These are phyloP conservation scores for Hypoxylon cercidicola DNA, from an alignment of 495 filamentous ascomycete genomes.

Conservation along the genomic window DNA sequence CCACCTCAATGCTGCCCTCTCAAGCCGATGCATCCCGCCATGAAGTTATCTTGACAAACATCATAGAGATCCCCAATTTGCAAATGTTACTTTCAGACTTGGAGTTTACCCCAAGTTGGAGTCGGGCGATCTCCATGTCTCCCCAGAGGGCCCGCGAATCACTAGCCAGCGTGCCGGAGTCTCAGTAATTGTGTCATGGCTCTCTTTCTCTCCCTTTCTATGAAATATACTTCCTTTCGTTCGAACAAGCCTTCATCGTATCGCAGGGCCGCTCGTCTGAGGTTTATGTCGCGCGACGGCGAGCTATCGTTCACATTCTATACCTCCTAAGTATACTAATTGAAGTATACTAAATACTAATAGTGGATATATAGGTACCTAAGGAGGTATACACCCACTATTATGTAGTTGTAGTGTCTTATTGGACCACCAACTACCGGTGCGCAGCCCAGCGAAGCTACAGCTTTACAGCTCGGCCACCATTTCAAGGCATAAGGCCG, in stretches of 20 bases:
- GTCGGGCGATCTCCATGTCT: background rate
- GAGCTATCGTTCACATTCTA: too few species aligned
- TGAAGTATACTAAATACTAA: too few species aligned
- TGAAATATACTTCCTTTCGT: background rate
- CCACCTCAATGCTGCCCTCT: background rate
- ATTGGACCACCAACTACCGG: background rate
- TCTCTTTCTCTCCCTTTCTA: too few species aligned
- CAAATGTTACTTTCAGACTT: background rate
- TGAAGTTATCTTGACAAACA: background rate
- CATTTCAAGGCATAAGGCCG: background rate
- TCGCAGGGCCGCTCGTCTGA: too few species aligned
- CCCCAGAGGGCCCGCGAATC: background rate
- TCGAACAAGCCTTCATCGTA: background rate
- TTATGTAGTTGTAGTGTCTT: too few species aligned
- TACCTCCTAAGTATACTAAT: too few species aligned
- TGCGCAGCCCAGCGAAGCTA: background rate
- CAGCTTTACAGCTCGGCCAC: background rate
- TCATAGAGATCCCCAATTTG: background rate
- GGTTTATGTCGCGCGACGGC: too few species aligned
- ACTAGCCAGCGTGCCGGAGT: background rate
- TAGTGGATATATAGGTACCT: too few species aligned
- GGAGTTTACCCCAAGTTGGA: background rate
- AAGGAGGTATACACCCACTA: too few species aligned
- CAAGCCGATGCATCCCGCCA: background rate
- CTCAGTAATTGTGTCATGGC: background rate